These are phyloP conservation scores for Lasiosphaeriaceae sp. DNA, from an alignment of 495 filamentous ascomycete species.

Conservation along the genomic window DNA sequence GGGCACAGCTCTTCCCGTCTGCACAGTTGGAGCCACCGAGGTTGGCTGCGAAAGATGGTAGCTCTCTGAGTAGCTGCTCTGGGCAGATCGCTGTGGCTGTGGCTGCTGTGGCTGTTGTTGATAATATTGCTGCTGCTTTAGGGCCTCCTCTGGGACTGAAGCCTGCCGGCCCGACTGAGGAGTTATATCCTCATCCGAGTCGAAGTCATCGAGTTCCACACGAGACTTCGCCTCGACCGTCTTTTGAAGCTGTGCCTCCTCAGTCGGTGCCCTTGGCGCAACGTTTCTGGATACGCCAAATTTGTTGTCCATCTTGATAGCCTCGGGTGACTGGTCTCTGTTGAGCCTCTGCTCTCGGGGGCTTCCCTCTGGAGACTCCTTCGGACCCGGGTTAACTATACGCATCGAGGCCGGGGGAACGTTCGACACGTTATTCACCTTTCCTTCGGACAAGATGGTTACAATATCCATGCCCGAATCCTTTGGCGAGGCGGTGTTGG, in stretches of 20 bases:
- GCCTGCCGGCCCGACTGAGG: slow-evolving; percentile 22
- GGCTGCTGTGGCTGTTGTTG: slow-evolving; percentile 8
- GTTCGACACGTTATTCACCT: slow-evolving; percentile 40
- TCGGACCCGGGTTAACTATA: slow-evolving; percentile 53
- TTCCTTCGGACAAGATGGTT: slow-evolving; percentile 33
- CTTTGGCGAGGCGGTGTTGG: slow-evolving; percentile 19
- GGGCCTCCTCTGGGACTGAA: slow-evolving; percentile 8
- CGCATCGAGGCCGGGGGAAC: slow-evolving; percentile 54
- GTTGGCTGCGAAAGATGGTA: slow-evolving; percentile 26
- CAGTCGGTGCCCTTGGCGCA: slow-evolving; percentile 24
- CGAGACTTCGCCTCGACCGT: slow-evolving; percentile 47
- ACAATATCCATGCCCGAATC: slow-evolving; percentile 27
- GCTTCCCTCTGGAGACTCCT: slow-evolving; percentile 35
- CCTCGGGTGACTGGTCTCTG: slow-evolving; percentile 16
- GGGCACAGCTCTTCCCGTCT: slow-evolving; percentile 15
- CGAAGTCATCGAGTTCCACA: slow-evolving; percentile 49
- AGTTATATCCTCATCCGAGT: slow-evolving; percentile 39
- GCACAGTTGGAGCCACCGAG: slow-evolving; percentile 8
- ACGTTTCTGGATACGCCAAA: slow-evolving; percentile 2
- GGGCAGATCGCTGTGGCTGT: slow-evolving; percentile 2
- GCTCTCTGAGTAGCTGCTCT: slow-evolving; percentile 36
- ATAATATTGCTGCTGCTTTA: slow-evolving; percentile 1
- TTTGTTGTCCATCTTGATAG: slow-evolving; percentile 16
- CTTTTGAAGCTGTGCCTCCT: slow-evolving; percentile 46
- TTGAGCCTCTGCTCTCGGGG: slow-evolving; percentile 29